Base-by-base conservation (phyloP, 345 rosid genomes). In the Mangifera indica region DNA sequence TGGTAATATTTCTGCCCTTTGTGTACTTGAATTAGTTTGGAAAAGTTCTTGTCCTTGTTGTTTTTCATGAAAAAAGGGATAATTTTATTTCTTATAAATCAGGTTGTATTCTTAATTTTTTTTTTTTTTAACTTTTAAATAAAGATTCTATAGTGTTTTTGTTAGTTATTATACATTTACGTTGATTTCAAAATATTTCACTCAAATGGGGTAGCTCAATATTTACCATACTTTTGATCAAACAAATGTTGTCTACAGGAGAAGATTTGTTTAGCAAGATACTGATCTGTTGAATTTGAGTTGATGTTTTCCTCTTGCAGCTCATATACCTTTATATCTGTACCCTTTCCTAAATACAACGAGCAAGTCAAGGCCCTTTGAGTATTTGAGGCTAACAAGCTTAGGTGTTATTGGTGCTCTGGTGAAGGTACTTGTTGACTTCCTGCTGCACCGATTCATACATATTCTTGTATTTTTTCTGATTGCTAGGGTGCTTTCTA, bases 401-500 rank as follows among this genome's bases (percentile, higher is more conserved):
- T 83, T 96, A 82, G 99, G 99, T 77, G 99, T 96, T 83, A 91
- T 96, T 24, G 98, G 99, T 77, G 98, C 99, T 49, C 83, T 96
- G 74, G 99, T 96, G 74, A 96, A 96, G 96, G 99, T 96, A 85
- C 57, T 71, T 55, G 4, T 55, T 74, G 44, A 46, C 66, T 45
- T 74, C 34, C 25, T 48, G 40, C 57, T 61, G 55, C 46, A 25
- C 34, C n/a, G 20, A 32, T 21, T 60, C n/a, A 3, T 15, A 15
- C 46, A 13, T 15, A 54, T 25, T 61, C 32, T 37, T 22, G n/a
- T 61, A 17, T 60, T 51, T 49, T 20, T 20, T 46, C 40, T 70
- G 26, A 48, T 71, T 72, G 46, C 20, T 61, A 63, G 53, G 54
- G 8, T 8, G 15, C 29, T 74, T 20, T 70, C 76, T 18, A 32